Base-by-base conservation (phyloP, 441 rosid species). In the Adansonia madagascariensis region DNA sequence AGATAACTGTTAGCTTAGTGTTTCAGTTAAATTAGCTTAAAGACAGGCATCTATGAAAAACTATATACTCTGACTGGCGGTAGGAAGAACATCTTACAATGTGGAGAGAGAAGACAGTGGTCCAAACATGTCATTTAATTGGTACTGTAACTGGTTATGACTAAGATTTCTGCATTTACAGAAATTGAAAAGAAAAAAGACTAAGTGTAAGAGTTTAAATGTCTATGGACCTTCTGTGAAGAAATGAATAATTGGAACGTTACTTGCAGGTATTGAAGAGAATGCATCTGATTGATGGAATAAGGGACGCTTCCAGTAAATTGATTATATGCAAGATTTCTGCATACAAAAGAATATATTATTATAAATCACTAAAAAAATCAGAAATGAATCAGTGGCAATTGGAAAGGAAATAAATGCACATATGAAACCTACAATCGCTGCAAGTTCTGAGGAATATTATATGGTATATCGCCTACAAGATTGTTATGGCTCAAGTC, bases 311-410 rank as follows among this genome's bases (percentile, higher is more conserved):
- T 82, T 79, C 93, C 95, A 53, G 71, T 90, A 76, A 93, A 89
- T 65, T 90, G 86, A 82, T 97, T 97, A 83, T 84, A 87, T 66
- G 89, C 94, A 81, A 97, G 89, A 87, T 94, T 91, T 87, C 99
- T 97, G 86, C 81, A 80, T 7, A 62, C 39, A 70, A 73, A 74
- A 47, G 77, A 64, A 15, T 6, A 69, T 56, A 74, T 57, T 14
- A 24, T 12, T 17, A 46, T 70, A 77, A 62, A 69, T 68, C 56
- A 76, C 83, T 44, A 73, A 59, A 78, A 47, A 75, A 57, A 31
- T 56, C 14, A 31, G 65, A 70, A 47, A 47, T 46, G 43, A 52
- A 66, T 17, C 17, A 64, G 73, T 18, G 20, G 41, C n/a, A 71
- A 4, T 64, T 65, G 59, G 72, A 70, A 43, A 46, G 68, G 59